These are phyloP conservation scores for Penicillium sp. DNA, from an alignment of 2,329 filamentous ascomycete species.

Conservation along the genomic window DNA sequence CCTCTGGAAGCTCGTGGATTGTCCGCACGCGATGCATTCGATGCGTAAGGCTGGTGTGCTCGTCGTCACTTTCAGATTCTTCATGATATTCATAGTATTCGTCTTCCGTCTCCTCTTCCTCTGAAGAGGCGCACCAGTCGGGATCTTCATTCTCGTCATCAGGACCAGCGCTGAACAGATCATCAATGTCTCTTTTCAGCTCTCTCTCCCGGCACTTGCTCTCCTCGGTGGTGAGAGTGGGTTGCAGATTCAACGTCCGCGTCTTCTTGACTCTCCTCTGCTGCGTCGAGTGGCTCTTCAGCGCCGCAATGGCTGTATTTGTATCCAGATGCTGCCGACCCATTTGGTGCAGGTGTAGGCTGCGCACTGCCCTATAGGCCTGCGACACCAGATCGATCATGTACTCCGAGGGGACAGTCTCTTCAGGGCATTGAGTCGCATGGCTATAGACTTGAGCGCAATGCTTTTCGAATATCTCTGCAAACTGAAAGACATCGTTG, in stretches of 20 bases:
- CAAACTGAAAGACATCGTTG: conserved; percentile 2
- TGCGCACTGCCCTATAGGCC: conserved; percentile 10
- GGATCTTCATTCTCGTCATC: not conserved
- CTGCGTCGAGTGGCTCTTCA: conserved; percentile 5
- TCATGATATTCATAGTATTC: not conserved
- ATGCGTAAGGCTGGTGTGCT: no score
- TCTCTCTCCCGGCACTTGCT: no score
- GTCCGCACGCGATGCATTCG: no score
- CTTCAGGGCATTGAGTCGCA: not conserved
- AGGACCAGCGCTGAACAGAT: not conserved
- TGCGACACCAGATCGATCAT: conserved; percentile 1
- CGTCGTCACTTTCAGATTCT: not conserved
- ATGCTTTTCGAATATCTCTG: conserved; percentile 7
- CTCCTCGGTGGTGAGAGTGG: no score
- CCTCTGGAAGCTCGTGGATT: not conserved
- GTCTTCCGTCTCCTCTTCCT: not conserved
- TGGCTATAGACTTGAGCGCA: conserved; percentile 4
- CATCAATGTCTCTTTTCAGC: no score
- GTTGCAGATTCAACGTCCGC: no score
- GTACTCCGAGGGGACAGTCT: not conserved
- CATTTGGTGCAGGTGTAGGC: conserved; percentile 10
- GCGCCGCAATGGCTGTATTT: conserved; percentile 1
- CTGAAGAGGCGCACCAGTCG: not conserved
- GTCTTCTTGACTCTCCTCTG: not conserved
- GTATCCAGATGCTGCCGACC: conserved; percentile 4